These are phyloP conservation scores for Aspergillus sp. DNA, from an alignment of 2,329 filamentous ascomycete species.

Conservation along the genomic window DNA sequence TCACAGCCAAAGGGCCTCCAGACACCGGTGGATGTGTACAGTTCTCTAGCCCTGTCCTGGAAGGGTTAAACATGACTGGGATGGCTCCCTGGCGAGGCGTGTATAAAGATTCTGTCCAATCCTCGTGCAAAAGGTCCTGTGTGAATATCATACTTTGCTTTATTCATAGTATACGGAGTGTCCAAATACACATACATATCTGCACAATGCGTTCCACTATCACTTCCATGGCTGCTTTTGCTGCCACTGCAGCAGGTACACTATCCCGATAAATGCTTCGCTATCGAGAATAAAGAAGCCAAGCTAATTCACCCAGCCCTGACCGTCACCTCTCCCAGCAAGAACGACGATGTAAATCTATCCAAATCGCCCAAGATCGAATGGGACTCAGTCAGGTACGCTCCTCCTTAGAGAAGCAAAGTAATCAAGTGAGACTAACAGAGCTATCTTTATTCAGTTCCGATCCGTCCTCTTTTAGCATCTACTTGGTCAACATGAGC, in stretches of 20 bases:
- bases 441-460: constrained; percentile 17
- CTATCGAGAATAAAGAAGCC: not conserved
- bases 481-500: constrained; percentile 36
- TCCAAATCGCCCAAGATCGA: constrained; percentile 29
- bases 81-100: too few relatives aligned
- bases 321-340: constrained; percentile 26
- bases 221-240: constrained; percentile 19
- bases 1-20: too few relatives aligned
- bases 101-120: too few relatives aligned
- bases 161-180: not conserved
- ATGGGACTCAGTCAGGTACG: constrained; percentile 33
- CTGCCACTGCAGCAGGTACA: constrained; percentile 23
- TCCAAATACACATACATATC: not conserved
- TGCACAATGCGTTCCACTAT: constrained; percentile 21
- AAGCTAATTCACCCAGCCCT: constrained; percentile 16
- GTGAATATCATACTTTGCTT: too few relatives aligned
- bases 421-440: not conserved
- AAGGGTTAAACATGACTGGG: too few relatives aligned
- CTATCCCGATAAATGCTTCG: not conserved
- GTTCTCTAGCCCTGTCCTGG: too few relatives aligned
- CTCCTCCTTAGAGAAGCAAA: not conserved
- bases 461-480: constrained; percentile 33
- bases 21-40: too few relatives aligned
- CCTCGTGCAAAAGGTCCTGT: too few relatives aligned
- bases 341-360: constrained; percentile 29